Evolutionary conservation across 768 basidiomycete species (phyloP).

Genomic region (Podaxis mareebaensis): DNA sequence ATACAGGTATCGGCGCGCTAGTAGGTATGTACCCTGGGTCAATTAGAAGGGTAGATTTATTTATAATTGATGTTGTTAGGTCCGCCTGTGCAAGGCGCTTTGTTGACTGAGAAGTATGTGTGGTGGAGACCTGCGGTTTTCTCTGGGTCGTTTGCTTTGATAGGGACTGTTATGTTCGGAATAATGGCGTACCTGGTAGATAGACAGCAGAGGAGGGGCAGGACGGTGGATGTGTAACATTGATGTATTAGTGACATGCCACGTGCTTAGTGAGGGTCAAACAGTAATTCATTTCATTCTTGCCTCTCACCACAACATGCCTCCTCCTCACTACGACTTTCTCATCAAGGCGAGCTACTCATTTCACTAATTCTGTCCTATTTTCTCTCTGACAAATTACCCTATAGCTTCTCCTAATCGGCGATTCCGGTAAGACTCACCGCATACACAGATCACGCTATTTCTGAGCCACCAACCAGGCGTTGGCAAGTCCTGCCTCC

Average conservation of each 20-base stretch:
- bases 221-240: background rate
- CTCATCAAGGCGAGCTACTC: slow-evolving; percentile 74
- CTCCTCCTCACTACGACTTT: slow-evolving; percentile 95
- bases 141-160: slow-evolving; percentile 11
- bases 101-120: slow-evolving; percentile 14
- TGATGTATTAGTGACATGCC: slow-evolving; percentile 8
- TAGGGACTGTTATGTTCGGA: slow-evolving; percentile 1
- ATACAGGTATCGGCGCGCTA: slow-evolving; percentile 18
- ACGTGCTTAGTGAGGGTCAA: slow-evolving; percentile 9
- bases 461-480: slow-evolving; percentile 42
- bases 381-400: slow-evolving; percentile 13
- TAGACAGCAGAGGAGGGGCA: background rate
- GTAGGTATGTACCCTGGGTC: slow-evolving; percentile 13
- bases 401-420: slow-evolving; percentile 85
- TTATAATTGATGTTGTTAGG: slow-evolving; percentile 14
- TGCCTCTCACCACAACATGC: slow-evolving; percentile 48
- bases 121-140: slow-evolving; percentile 22
- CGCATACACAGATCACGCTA: slow-evolving; percentile 5
- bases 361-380: background rate
- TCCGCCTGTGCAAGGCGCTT: slow-evolving; percentile 19
- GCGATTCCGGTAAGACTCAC: slow-evolving; percentile 77
- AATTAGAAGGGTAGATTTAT: background rate
- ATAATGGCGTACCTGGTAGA: background rate
- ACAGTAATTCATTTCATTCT: background rate
- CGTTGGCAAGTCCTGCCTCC: slow-evolving; percentile 96